Conservation (phyloP, 495 filamentous ascomycete genomes). For the Terfezia claveryi region DNA sequence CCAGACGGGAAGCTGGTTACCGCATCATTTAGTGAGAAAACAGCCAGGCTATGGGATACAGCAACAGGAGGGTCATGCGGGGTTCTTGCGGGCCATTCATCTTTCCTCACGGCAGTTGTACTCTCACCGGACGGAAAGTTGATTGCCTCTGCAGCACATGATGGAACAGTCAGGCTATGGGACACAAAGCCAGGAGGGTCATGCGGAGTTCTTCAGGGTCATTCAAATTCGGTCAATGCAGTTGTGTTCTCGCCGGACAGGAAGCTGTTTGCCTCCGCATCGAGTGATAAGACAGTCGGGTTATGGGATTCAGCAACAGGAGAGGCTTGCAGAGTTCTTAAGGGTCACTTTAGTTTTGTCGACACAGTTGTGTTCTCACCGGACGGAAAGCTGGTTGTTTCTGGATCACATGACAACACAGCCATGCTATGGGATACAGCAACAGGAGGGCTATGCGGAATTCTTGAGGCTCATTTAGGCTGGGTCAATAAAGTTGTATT, state of each 20-base stretch:
- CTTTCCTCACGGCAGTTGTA: no score
- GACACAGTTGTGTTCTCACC: conserved; percentile 22
- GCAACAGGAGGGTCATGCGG: no score
- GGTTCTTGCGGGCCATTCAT: no score
- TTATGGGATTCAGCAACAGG: conserved; percentile 19
- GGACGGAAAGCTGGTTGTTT: conserved; percentile 19
- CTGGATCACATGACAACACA: conserved; percentile 19
- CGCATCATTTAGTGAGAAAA: conserved; percentile 1
- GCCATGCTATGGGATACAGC: conserved; percentile 19
- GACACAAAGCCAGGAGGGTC: conserved; percentile 4
- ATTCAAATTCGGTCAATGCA: conserved; percentile 4
- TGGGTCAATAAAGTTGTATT: conserved; percentile 19
- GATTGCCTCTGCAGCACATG: neutral
- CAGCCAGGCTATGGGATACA: conserved; percentile 4
- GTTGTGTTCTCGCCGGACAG: conserved; percentile 24
- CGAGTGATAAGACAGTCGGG: conserved; percentile 19
- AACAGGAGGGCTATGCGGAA: neutral
- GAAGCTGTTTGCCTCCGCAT: conserved; percentile 19
- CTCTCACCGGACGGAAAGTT: no score
- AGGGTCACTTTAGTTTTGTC: neutral
- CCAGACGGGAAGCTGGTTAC: conserved; percentile 14
- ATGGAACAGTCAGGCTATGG: conserved; percentile 16
- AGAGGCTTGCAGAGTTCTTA: neutral
- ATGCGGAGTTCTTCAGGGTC: neutral
- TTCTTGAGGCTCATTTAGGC: conserved; percentile 3